Conservation (phyloP, 352 stramenopile genomes). For the Pythium rishiriense region DNA sequence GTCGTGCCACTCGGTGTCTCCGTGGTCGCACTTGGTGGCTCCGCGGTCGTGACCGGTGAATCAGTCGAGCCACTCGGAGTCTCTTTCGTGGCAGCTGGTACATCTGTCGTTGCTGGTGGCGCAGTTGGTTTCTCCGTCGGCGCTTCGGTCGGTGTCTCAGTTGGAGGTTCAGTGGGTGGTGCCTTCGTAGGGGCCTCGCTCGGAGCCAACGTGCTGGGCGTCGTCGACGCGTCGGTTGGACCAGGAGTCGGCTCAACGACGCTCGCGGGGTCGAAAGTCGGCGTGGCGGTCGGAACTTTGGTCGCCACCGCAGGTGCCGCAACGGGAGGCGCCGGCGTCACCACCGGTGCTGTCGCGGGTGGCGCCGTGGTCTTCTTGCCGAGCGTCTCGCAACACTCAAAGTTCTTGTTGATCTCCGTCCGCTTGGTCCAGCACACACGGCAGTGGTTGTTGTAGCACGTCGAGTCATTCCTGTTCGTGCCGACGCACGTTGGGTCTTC, state of each 20-base stretch:
- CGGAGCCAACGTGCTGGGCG: too few species aligned
- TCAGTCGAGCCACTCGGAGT: background rate
- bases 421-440: slow-evolving; percentile 11
- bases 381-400: slow-evolving; percentile 7
- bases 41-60: too few species aligned
- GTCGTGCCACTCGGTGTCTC: background rate
- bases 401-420: slow-evolving; percentile 14
- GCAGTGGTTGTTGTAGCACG: slow-evolving; percentile 17
- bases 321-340: background rate
- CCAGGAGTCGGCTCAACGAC: background rate
- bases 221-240: slow-evolving; percentile 5
- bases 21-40: too few species aligned
- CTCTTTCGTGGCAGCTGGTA: too few species aligned
- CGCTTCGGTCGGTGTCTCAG: slow-evolving; percentile 2
- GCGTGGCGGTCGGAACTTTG: background rate
- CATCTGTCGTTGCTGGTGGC: too few species aligned
- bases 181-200: background rate
- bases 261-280: background rate
- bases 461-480: slow-evolving; percentile 8
- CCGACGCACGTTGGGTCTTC: slow-evolving; percentile 11
- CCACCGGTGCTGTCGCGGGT: background rate
- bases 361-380: background rate
- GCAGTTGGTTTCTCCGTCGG: slow-evolving; percentile 1
- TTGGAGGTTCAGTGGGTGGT: too few species aligned
- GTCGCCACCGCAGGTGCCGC: background rate